Base-by-base conservation (phyloP, 805 yeast genomes). In the Ogataea pilisensis region DNA sequence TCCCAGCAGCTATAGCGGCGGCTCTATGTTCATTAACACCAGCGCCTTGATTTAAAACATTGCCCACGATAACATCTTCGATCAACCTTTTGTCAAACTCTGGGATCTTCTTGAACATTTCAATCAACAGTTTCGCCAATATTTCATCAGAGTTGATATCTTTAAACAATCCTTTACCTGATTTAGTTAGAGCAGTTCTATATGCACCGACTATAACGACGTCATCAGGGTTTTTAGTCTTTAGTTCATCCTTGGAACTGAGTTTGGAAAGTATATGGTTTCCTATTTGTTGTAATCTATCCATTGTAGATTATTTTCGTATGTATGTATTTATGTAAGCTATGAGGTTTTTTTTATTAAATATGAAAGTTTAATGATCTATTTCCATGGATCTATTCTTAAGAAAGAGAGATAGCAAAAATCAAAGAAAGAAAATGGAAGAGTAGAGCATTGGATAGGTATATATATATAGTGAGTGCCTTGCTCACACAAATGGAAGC, bases 1-100 rank as follows among this genome's bases (percentile, higher is more conserved):
- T 74, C 28, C 96, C 98, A 9, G 97, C 95, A 17, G 90, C 93
- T 43, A 91, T 74, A 51, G 77, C 73, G 31, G 97, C 96, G 36
- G 95, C 96, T 54, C 98, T 74, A 66, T 87, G 95, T 66, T 90
- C 97, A 42, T 84, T 83, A 40, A 93, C 96, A 55, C 97, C 98
- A 19, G 97, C 95, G 37, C 95, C 96, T 35, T 78, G 76, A 68
- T 90, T 88, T 58, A 90, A 74, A 21, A 91, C 97, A 63, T 91
- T 91, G 51, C 98, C 98, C 48, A 87, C 82, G 25, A 82, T 82
- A 43, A 91, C 82, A 56, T 91, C 97, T 53, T 84, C 95, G 46
- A 91, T 80, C 50, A 78, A 58, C 42, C 53, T 48, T 24, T 65
- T 62, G 51, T 76, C 79, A 34, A 76, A 65, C 8, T n/a, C 13